Base-by-base conservation (phyloP, 2,329 filamentous ascomycete genomes). In the Phoma sp. region DNA sequence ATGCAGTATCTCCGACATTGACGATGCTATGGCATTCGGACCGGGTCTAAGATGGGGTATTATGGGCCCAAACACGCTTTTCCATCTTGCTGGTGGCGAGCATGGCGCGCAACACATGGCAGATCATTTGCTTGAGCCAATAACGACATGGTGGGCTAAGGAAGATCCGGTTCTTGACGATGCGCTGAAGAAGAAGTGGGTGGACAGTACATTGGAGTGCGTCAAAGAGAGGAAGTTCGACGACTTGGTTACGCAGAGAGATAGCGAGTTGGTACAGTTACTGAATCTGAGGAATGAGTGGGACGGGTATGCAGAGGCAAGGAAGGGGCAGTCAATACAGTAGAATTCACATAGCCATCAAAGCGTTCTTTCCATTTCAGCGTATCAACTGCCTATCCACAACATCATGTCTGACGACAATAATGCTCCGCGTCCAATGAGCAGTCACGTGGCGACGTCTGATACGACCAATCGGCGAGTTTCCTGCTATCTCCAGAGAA, bases 271-370 rank as follows among this genome's bases (percentile, higher is more conserved):
- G 29, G 53, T 62, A 42, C 42, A 30, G 32, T 33, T 64, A 42
- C 25, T 64, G 37, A 55, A 57, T 7, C 11, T 56, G 23, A 49
- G 59, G 48, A 50, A 33, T 42, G 53, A 56, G 43, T 60, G 57
- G 59, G 57, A 62, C 14, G 37, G 25, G 2, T 58, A 53, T 46
- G 57, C 54, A 7, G 47, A 46, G 18, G 42, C 32, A 12, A 50
- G 37, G 26, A 39, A 75, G 56, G 76, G 68, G 45, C 75, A 78
- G 56, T 74, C 76, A 2, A 75, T 78, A 49, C 76, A n/a, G 76
- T 5, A 56, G 69, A n/a, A 18, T n/a, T n/a, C 26, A 30, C 15
- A 30, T 30, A 14, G 11, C 6, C 11, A 20, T 14, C 14, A 42
- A 7, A 7, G 10, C 28, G 12, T 29, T 5, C 23, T 25, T 25